Conservation (phyloP, 148 eudicot genomes). For the Vaccinium myrtillus region DNA sequence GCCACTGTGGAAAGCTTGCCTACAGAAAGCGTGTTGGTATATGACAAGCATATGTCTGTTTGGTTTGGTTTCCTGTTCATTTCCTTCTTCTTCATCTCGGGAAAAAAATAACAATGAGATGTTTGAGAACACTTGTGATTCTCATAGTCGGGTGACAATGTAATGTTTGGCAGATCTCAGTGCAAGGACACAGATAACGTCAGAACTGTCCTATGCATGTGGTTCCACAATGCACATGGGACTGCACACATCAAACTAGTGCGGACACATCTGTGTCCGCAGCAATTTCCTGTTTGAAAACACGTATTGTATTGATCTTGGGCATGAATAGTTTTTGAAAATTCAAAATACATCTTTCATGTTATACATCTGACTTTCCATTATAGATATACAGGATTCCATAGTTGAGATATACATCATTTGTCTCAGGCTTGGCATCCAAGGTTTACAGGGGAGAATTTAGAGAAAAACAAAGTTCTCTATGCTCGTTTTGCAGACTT, state of each 20-base stretch:
- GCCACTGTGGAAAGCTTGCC: slow-evolving; percentile 28
- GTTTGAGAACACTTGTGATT: neutral
- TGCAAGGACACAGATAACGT: neutral
- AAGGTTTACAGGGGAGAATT: slow-evolving; percentile 38
- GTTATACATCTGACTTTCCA: neutral
- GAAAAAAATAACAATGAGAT: neutral
- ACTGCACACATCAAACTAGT: neutral
- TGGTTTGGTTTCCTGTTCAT: neutral
- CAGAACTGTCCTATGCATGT: neutral
- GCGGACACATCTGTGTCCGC: neutral
- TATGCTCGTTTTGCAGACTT: slow-evolving; percentile 28
- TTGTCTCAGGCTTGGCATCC: slow-evolving; percentile 30
- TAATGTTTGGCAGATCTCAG: neutral
- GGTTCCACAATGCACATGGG: neutral
- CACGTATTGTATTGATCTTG: neutral
- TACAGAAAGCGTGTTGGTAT: slow-evolving; percentile 29
- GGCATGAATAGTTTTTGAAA: neutral
- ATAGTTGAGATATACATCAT: neutral
- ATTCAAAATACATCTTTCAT: neutral
- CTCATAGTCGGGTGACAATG: neutral
- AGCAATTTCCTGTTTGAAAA: neutral
- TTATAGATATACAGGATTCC: neutral
- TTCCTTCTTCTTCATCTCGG: neutral
- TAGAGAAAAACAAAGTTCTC: slow-evolving; percentile 37
- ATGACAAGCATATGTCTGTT: neutral